Base-by-base conservation (phyloP, 2,329 filamentous ascomycete species). In the Pseudocercospora pini-densiflorae region DNA sequence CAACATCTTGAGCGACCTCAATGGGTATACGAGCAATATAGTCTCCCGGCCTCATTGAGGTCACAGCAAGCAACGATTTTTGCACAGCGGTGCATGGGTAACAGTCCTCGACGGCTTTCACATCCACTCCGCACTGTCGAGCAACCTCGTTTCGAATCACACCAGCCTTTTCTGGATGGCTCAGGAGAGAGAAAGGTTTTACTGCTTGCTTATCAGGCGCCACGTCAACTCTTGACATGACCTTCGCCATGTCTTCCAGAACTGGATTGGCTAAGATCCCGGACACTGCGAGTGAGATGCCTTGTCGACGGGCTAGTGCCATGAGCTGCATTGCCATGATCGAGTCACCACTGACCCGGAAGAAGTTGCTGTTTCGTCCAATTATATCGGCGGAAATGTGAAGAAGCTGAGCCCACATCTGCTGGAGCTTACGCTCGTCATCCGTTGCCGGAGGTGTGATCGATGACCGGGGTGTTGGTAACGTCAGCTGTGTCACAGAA, bases 21-120 rank as follows among this genome's bases (percentile, higher is more conserved):
- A 64, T 24, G 3, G 64, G 63, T 16, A 40, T 61, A 27, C 84
- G 84, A 1, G 83, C 83, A 2, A 87, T 80, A 49, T 87, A 88
- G 0, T 84, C 81, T 36, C 84, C 84, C 33, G 80, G 79, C 24
- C 82, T 78, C 71, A 84, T 85, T 61, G 81, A 79, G 2, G 85
- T 84, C 5, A 88, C 73, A 0, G 85, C 83, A 77, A 88, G 83
- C 1, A 88, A 45, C 3, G 57, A 59, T n/a, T 70, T 73, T 36
- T 70, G 68, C 12, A 66, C 14, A 0, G 66, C 19, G 5, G 68
- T 68, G 21, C 59, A 62, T 1, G 85, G 85, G 62, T 86, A 88
- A 0, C 85, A 74, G 65, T 88, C 85, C 58, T 86, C 82, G n/a
- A 80, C 69, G 19, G 71, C 66, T 0, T 51, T 24, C 9, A 67